phyloP scores from a whole-genome alignment of 768 basidiomycete genomes.

The Scleroderma bovista region DNA sequence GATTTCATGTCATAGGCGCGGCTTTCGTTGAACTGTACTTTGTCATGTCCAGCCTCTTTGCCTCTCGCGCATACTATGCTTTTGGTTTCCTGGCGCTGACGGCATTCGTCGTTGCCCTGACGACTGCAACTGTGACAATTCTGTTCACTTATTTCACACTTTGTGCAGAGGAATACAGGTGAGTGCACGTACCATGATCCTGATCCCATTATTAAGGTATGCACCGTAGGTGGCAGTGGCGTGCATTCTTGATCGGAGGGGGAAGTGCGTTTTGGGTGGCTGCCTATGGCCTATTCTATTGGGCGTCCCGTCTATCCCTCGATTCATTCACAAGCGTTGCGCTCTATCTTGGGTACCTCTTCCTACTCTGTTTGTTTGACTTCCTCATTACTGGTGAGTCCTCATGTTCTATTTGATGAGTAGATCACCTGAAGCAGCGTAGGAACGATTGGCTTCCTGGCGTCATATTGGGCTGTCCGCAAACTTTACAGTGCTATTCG shows the following conservation, averaged over 20 bases:
- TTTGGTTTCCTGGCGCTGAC: conserved; percentile 94
- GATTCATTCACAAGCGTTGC: conserved; percentile 75
- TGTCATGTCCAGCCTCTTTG: conserved; percentile 86
- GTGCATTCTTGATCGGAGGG: conserved; percentile 86
- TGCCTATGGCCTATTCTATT: conserved; percentile 84
- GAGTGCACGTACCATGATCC: conserved; percentile 11
- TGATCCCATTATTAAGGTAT: neutral
- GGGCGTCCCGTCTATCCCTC: conserved; percentile 80
- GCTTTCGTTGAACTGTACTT: conserved; percentile 96
- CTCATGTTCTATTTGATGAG: neutral
- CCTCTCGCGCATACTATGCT: conserved; percentile 89
- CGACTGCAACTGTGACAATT: conserved; percentile 88
- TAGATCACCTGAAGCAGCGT: neutral
- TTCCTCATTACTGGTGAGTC: conserved; percentile 81
- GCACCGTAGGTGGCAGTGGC: conserved; percentile 92
- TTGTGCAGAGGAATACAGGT: conserved; percentile 94
- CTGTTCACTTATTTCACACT: conserved; percentile 86
- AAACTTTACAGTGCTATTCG: conserved; percentile 79
- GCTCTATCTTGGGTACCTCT: conserved; percentile 87
- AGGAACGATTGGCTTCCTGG: conserved; percentile 90
- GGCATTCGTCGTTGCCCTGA: conserved; percentile 74
- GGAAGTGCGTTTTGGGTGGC: conserved; percentile 91
- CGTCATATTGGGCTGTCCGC: conserved; percentile 87
- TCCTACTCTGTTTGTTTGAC: conserved; percentile 74
- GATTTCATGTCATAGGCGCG: conserved; percentile 50